phyloP scores from a whole-genome alignment of 2,329 filamentous ascomycete genomes.

The Xylaria sp. region DNA sequence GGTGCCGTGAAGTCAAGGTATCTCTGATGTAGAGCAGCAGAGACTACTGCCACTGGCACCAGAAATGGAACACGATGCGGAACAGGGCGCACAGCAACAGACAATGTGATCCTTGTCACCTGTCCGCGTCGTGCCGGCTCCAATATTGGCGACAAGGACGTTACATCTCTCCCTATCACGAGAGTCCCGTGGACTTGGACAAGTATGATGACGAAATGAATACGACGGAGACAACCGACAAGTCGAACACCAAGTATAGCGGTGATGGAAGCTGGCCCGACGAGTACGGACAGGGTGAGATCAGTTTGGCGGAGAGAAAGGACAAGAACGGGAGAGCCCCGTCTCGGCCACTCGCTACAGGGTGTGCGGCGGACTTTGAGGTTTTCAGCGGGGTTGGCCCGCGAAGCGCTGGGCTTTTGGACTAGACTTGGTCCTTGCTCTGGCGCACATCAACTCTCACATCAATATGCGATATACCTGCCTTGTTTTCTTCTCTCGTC shows the following conservation, averaged over 20 bases:
- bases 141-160: background rate
- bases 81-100: background rate
- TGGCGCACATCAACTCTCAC: background rate
- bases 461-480: background rate
- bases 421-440: background rate
- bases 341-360: constrained; percentile 21
- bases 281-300: too few relatives aligned
- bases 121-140: too few relatives aligned
- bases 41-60: constrained; percentile 42
- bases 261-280: background rate
- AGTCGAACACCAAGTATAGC: background rate
- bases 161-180: constrained; percentile 27
- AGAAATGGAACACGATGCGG: constrained; percentile 15
- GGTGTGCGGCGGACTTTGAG: constrained; percentile 35
- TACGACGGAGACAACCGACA: background rate
- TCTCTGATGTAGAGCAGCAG: constrained; percentile 38
- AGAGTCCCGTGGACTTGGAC: constrained; percentile 33
- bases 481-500: background rate
- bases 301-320: background rate
- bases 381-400: constrained; percentile 12
- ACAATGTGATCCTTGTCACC: background rate
- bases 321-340: background rate
- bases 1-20: constrained; percentile 36
- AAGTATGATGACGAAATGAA: constrained; percentile 30
- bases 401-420: too few relatives aligned